Base-by-base conservation (phyloP, 148 eudicot genomes). In the Rhododendron henanense region DNA sequence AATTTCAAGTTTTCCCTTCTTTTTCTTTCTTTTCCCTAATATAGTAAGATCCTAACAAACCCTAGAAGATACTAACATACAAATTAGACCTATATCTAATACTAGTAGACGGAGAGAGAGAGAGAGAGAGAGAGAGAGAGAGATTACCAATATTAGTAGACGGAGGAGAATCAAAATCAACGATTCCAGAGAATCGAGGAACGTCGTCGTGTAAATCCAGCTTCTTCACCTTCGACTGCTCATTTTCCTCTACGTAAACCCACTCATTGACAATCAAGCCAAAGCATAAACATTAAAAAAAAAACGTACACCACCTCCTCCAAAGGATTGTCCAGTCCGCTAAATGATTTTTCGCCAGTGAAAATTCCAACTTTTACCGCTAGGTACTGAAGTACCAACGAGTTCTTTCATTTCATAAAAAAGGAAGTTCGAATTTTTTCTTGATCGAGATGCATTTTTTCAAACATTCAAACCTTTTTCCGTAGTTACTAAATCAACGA, bases 81-180 rank as follows among this genome's bases (percentile, higher is more conserved):
- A 67, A 25, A 67, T 1, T 25, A 6, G 65, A 59, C 65, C 65
- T 21, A 19, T 5, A 59, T 5, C 65, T 5, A 6, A 21, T 19
- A 59, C 61, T 55, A 16, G 61, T 51, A 51, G 16, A 13, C 55
- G 6, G 5, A 55, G 61, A 55, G 61, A 55, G 21, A 55, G 59
- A n/a, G n/a, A n/a, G n/a, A 53, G 59, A 53, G 10, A 55, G 21
- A 55, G 59, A 33, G 1, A 33, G 73, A 25, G 15, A 84, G 47
- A 16, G 1, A 21, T 6, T 63, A 63, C 74, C 33, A 79, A 25
- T 35, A 86, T 75, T 77, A 74, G 87, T 83, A 82, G 89, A 73
- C 44, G 80, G 90, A 84, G 80, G 91, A 83, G 96, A 93, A 89
- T 92, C 94, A 37, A 90, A 91, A 85, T 91, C 93, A 44, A 76